phyloP scores from a whole-genome alignment of 257 asterid genomes.

The Scutellaria baicalensis region DNA sequence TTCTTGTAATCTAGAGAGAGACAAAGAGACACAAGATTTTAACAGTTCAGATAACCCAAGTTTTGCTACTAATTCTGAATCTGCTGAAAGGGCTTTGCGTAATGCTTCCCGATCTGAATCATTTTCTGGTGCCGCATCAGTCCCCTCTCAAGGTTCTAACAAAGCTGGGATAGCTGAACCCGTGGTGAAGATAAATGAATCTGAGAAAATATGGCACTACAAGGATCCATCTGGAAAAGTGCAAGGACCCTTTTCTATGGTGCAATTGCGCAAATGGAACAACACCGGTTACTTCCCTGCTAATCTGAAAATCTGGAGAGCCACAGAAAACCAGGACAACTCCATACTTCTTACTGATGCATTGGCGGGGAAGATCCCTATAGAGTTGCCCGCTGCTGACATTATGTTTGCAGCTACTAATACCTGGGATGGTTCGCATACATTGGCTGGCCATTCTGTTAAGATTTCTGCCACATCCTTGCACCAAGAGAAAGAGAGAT shows the following conservation, averaged over 20 bases:
- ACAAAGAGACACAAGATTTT: constrained; percentile 35
- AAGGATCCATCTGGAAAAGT: constrained; percentile 91
- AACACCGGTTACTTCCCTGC: constrained; percentile 87
- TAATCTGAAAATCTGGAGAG: constrained; percentile 71
- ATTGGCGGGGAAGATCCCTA: constrained; percentile 70
- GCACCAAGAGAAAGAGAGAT: constrained; percentile 36
- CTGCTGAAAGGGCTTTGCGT: constrained; percentile 32
- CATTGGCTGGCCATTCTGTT: constrained; percentile 26
- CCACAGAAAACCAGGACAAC: constrained; percentile 46
- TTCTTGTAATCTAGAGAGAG: constrained; percentile 56
- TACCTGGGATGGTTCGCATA: constrained; percentile 15
- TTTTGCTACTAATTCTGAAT: constrained; percentile 28
- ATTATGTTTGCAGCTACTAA: constrained; percentile 19
- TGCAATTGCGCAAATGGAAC: constrained; percentile 90
- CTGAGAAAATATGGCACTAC: constrained; percentile 89
- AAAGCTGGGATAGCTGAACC: constrained; percentile 36
- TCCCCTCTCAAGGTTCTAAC: constrained; percentile 33
- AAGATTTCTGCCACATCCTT: constrained; percentile 25
- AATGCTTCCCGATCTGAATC: constrained; percentile 40
- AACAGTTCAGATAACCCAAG: constrained; percentile 30
- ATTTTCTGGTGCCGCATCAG: constrained; percentile 32
- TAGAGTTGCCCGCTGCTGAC: constrained; percentile 33
- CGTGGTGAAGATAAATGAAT: constrained; percentile 58
- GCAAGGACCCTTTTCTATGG: constrained; percentile 93
- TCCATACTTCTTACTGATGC: constrained; percentile 65